Evolutionary conservation across 352 stramenopile genomes (phyloP).

Genomic region (Phytopythium litorale): DNA sequence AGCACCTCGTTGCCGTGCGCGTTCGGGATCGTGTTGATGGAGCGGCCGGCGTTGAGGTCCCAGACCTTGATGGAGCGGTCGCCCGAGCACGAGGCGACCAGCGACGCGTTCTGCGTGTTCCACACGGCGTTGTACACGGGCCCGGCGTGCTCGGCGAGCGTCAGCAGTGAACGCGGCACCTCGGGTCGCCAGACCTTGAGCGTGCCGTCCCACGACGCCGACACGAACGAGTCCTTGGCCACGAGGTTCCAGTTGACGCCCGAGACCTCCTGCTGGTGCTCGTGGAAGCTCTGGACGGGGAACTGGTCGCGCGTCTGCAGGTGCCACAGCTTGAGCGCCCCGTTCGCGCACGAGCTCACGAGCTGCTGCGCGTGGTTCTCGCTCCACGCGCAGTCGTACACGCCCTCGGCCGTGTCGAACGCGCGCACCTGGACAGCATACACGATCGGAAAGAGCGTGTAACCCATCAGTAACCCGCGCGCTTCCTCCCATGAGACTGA

Average conservation of each 20-base stretch:
- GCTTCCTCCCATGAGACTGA: neutral
- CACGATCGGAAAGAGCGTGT: too few relatives aligned
- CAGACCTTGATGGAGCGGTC: constrained; percentile 78
- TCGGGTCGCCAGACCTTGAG: constrained; percentile 88
- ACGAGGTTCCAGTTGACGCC: constrained; percentile 91
- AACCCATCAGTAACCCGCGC: neutral
- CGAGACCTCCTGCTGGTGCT: constrained; percentile 84
- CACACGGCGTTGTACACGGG: constrained; percentile 85
- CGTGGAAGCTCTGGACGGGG: constrained; percentile 84
- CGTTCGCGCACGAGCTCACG: constrained; percentile 84
- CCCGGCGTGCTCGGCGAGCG: constrained; percentile 72
- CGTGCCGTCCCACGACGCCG: constrained; percentile 82
- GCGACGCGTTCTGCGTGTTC: constrained; percentile 69
- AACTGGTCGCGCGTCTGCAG: constrained; percentile 85
- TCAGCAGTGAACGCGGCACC: constrained; percentile 61
- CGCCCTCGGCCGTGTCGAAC: constrained; percentile 87
- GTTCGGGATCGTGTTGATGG: constrained; percentile 49
- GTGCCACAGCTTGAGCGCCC: constrained; percentile 89
- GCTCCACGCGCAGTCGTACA: constrained; percentile 91
- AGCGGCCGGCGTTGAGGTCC: constrained; percentile 58
- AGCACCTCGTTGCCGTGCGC: constrained; percentile 84
- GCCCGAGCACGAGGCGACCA: constrained; percentile 76
- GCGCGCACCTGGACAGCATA: constrained; percentile 46
- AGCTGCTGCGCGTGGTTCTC: constrained; percentile 85
- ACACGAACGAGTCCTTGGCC: constrained; percentile 84